phyloP scores from a whole-genome alignment of 192 early-diverging fungal species.

The Entrophospora sp. region DNA sequence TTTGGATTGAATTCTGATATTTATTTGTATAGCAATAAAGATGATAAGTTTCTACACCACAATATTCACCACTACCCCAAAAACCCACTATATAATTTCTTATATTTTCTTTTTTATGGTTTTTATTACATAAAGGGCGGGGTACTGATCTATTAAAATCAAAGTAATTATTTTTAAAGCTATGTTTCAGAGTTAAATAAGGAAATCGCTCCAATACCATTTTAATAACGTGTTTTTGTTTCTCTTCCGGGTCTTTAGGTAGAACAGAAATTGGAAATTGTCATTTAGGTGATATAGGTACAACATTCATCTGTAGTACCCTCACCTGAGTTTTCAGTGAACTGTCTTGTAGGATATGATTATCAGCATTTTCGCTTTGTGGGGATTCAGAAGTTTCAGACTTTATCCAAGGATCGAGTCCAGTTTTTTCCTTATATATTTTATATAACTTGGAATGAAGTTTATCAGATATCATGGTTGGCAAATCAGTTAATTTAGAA shows the following conservation, averaged over 20 bases:
- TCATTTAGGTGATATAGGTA: background rate
- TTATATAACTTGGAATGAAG: slow-evolving; percentile 6
- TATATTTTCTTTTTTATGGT: slow-evolving; percentile 15
- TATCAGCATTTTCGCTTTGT: slow-evolving; percentile 2
- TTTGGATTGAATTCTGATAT: slow-evolving; percentile 21
- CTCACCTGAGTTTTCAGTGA: slow-evolving; percentile 7
- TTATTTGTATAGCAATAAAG: slow-evolving; percentile 17
- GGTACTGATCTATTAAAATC: slow-evolving; percentile 2
- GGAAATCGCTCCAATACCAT: slow-evolving; percentile 11
- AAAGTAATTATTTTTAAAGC: slow-evolving; percentile 12
- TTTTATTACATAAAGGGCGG: slow-evolving; percentile 18
- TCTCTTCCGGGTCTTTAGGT: slow-evolving; percentile 12
- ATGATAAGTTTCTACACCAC: slow-evolving; percentile 7
- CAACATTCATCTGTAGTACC: slow-evolving; percentile 7
- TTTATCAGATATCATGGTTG: background rate
- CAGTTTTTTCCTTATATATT: slow-evolving; percentile 11
- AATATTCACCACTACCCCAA: slow-evolving; percentile 17
- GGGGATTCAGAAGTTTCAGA: slow-evolving; percentile 9
- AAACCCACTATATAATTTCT: slow-evolving; percentile 16
- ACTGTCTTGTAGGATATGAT: slow-evolving; percentile 10
- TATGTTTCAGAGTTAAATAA: slow-evolving; percentile 12
- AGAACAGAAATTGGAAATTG: slow-evolving; percentile 13
- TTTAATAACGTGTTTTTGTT: background rate
- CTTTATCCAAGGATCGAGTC: background rate
- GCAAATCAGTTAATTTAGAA: slow-evolving; percentile 2